These are phyloP conservation scores for Lignosus rhinocerotis DNA, from an alignment of 1,284 basidiomycete species.

Conservation along the genomic window DNA sequence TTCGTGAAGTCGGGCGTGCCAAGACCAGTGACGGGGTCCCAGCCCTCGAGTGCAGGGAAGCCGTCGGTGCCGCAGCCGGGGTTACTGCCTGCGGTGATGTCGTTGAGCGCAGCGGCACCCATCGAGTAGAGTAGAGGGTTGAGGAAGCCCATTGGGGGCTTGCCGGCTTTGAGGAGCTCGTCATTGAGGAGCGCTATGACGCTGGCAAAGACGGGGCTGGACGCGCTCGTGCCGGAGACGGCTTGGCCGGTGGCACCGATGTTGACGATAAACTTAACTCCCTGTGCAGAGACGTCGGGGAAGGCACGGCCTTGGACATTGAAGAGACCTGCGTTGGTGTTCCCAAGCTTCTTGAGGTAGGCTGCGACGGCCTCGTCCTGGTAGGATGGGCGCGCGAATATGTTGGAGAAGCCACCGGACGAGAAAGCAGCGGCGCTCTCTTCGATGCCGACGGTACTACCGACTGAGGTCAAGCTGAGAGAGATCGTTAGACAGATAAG, in stretches of 20 bases:
- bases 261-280: constrained; percentile 54
- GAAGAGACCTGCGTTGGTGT: constrained; percentile 54
- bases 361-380: constrained; percentile 43
- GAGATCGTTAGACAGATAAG: constrained; percentile 35
- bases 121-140: constrained; percentile 45
- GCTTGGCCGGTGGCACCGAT: constrained; percentile 41
- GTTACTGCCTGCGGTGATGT: constrained; percentile 37
- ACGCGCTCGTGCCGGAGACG: constrained; percentile 55
- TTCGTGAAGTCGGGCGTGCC: constrained; percentile 34
- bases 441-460: constrained; percentile 50
- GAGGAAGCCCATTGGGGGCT: constrained; percentile 45
- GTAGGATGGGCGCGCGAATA: constrained; percentile 57
- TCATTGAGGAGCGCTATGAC: constrained; percentile 62
- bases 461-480: constrained; percentile 62
- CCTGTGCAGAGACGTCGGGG: constrained; percentile 17
- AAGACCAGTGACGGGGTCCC: constrained; percentile 44
- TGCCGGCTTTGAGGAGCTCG: constrained; percentile 47
- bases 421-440: constrained; percentile 55
- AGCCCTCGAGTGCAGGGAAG: constrained; percentile 40
- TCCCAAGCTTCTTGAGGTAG: constrained; percentile 45
- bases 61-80: constrained; percentile 39
- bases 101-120: constrained; percentile 38
- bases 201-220: constrained; percentile 44
- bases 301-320: constrained; percentile 42
- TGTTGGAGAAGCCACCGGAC: constrained; percentile 66